Conservation (phyloP, 495 filamentous ascomycete species). For the Xylaria telfairii region DNA sequence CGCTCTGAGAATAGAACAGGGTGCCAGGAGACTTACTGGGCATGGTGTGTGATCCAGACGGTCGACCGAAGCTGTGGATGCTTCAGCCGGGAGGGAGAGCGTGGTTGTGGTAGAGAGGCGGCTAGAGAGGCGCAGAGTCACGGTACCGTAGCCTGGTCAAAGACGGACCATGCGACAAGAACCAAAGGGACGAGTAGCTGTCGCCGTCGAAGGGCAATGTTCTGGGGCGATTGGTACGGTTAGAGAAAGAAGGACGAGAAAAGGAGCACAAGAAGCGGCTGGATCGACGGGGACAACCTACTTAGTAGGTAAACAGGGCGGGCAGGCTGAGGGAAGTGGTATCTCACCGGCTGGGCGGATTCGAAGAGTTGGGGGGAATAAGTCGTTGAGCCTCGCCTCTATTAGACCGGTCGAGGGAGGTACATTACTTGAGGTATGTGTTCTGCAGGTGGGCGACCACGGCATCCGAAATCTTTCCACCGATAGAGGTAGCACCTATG, state of each 20-base stretch:
- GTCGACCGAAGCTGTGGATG: constrained; percentile 16
- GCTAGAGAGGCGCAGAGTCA: not conserved
- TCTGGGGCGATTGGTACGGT: not conserved
- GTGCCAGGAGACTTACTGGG: constrained; percentile 22
- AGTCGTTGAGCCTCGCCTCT: constrained; percentile 21
- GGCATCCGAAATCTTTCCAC: not conserved
- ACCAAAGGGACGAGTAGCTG: not conserved
- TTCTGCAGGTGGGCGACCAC: not conserved
- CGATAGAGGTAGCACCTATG: not conserved
- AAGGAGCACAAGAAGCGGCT: not conserved
- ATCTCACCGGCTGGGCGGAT: constrained; percentile 14
- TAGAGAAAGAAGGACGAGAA: constrained; percentile 8
- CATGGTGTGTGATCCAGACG: constrained; percentile 10
- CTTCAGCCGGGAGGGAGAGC: constrained; percentile 15
- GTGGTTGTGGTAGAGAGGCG: not conserved
- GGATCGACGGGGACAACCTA: not conserved
- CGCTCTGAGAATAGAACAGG: not conserved
- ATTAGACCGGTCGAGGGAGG: not conserved
- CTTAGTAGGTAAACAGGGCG: not conserved
- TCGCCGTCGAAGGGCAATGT: not conserved
- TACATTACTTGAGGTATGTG: not conserved
- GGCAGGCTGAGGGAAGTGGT: not conserved
- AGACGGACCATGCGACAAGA: constrained; percentile 16
- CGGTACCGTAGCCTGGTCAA: constrained; percentile 12
- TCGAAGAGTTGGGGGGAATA: constrained; percentile 16